Conservation (phyloP, 371 early-diverging fungal genomes). For the Apophysomyces ossiformis region DNA sequence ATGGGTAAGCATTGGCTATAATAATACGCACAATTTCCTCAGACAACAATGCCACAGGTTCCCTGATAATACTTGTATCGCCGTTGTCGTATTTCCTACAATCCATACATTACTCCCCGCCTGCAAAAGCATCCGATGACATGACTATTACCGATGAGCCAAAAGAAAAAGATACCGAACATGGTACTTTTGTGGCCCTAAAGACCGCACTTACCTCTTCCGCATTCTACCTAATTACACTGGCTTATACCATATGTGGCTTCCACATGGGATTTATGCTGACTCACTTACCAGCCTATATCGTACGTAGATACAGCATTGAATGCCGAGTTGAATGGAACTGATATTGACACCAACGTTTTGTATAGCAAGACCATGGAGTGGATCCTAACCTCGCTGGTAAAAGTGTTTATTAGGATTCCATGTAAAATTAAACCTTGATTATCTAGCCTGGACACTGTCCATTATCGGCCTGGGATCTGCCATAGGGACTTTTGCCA, state of each 20-base stretch:
- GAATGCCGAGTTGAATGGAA: background rate
- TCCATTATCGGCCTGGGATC: constrained; percentile 42
- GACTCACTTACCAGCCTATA: constrained; percentile 42
- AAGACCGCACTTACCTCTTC: constrained; percentile 31
- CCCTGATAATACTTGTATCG: constrained; percentile 16
- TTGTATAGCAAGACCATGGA: constrained; percentile 34
- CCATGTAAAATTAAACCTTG: background rate
- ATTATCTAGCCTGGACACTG: constrained; percentile 35
- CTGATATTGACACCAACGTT: background rate
- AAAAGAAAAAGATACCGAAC: constrained; percentile 20
- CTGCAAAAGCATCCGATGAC: constrained; percentile 11
- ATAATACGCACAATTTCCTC: background rate
- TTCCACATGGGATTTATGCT: constrained; percentile 39
- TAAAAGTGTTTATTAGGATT: constrained; percentile 4
- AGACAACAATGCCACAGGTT: constrained; percentile 14
- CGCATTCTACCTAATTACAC: constrained; percentile 30
- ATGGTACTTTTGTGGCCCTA: constrained; percentile 22
- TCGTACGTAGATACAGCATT: constrained; percentile 18
- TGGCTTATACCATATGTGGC: constrained; percentile 40
- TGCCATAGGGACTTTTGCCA: constrained; percentile 27
- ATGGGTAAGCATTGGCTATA: constrained; percentile 22
- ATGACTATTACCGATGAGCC: background rate
- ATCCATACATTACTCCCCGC: constrained; percentile 19
- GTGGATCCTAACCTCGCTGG: constrained; percentile 31
- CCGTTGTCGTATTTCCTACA: constrained; percentile 28